Base-by-base conservation (phyloP, 1,284 basidiomycete genomes). In the Puccinia hordei region DNA sequence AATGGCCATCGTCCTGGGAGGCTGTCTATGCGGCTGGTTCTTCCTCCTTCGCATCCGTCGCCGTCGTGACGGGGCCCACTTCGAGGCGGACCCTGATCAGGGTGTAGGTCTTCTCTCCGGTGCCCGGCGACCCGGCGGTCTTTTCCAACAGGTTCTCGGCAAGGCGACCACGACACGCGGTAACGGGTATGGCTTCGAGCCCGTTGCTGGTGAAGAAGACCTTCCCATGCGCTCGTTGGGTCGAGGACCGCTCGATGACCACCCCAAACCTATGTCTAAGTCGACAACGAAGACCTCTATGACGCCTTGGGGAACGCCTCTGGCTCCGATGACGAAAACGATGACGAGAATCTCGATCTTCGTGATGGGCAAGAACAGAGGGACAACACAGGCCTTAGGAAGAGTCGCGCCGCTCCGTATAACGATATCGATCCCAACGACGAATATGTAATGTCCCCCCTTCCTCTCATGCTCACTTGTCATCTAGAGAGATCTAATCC, bases 281-380 rank as follows among this genome's bases (percentile, higher is more conserved):
- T 19, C 89, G 68, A 80, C 80, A 24, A 91, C 92, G 57, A 93
- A 92, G 94, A 95, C 85, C 85, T 95, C 79, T 95, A 95, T 84
- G 94, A 95, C 86, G 93, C 94, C 19, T 95, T 95, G 86, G 93
- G 93, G 17, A 63, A 63, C 35, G 61, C 35, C 33, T 63, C 61
- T 38, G 61, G 61, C 19, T 63, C 61, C 27, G 93, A 94, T 46
- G 49, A 72, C 30, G 55, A 46, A 13, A 68, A 30, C 27, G 65
- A 81, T 75, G 85, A 88, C 90, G 44, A 91, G 90, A 91, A 92
- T 82, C 88, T 87, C 30, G 84, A 85, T 3, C 91, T 92, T 57
- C 89, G 89, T 51, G 90, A 92, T 81, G 90, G 88, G 38, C 89
- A 92, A 84, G 91, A 93, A 83, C 88, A 89, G 83, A n/a, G 30